Base-by-base conservation (phyloP, 2,329 filamentous ascomycete genomes). In the Pestalotiopsis sp. region DNA sequence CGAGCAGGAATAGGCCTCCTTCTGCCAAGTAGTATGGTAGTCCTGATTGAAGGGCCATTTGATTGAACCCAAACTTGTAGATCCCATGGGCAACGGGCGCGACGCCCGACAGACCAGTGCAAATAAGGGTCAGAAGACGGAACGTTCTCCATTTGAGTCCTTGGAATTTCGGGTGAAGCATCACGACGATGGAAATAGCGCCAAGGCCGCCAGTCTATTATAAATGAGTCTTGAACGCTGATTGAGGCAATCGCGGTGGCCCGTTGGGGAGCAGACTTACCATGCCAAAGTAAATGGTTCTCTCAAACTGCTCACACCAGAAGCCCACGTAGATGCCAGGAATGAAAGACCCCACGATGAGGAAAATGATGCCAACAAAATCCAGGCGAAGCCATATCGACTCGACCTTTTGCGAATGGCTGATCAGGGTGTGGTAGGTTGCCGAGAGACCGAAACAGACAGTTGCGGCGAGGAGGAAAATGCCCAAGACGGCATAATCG, bases 21-120 rank as follows among this genome's bases (percentile, higher is more conserved):
- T 84, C 82, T 1, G 79, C 71, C 38, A 81, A 73, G 67, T 82
- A 83, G 58, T 80, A 83, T 20, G 78, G 77, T 65, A 84, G 71
- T 2, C 82, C 81, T 3, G 81, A 78, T 69, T 83, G 80, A 71
- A 77, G 77, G 62, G 75, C 72, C 69, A 83, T 78, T 71, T 82
- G 77, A 3, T 72, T 66, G 61, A 81, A 80, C 1, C 81, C 78
- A 59, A 81, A 82, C 58, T 80, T 75, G 20, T 72, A 62, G 36
- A 77, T 77, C 2, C 79, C 80, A 67, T 83, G 81, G n/a, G 78
- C 73, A 17, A 83, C 77, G 3, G 81, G 81, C 4, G 77, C 77
- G 38, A 83, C 71, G 1, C 78, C 80, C 4, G 80, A 82, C 39
- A 83, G 63, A 2, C 80, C 80, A 9, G 79, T 80, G 11, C 73